Base-by-base conservation (phyloP, 1,284 basidiomycete species). In the Rhizoctonia solani region DNA sequence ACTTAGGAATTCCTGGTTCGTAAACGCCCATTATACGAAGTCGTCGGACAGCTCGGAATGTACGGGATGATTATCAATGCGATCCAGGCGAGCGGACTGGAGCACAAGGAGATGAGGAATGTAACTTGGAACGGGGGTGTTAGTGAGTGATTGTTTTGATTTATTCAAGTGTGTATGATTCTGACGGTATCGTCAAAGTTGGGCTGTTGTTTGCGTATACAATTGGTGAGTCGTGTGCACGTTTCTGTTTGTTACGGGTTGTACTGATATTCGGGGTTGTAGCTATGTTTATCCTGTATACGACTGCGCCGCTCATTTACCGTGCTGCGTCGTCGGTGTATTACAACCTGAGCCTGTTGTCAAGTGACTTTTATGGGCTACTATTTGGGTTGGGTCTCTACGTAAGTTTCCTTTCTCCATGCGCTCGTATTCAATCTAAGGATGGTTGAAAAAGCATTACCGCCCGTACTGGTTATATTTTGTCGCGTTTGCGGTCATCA, bases 381-480 rank as follows among this genome's bases (percentile, higher is more conserved):
- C 79, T 93, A 23, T 91, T 94, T 73, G 92, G 90, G 3, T 75
- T 91, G 34, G 85, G 86, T 77, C 80, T 89, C 68, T 89, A 83
- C 75, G 85, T 87, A 73, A 72, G 85, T 53, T 23, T 47, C 16
- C 41, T 68, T 27, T n/a, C n/a, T n/a, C n/a, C n/a, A n/a, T n/a
- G n/a, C n/a, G n/a, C n/a, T n/a, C 56, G 21, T 32, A 53, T 68
- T 63, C 63, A 59, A 14, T 49, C 34, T 34, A n/a, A n/a, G n/a
- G n/a, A n/a, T n/a, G n/a, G n/a, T 41, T 58, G 19, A 54, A 25
- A 14, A 34, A 92, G 90, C 87, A 91, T 71, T 92, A 85, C 79
- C 76, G 78, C 27, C 89, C 90, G 2, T 93, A 85, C 79, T 93
- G 90, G 90, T 81, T 93, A 9, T 92, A 93, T 81, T 93, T 93